Conservation (phyloP, 2,329 filamentous ascomycete species). For the Penicillium sp. region DNA sequence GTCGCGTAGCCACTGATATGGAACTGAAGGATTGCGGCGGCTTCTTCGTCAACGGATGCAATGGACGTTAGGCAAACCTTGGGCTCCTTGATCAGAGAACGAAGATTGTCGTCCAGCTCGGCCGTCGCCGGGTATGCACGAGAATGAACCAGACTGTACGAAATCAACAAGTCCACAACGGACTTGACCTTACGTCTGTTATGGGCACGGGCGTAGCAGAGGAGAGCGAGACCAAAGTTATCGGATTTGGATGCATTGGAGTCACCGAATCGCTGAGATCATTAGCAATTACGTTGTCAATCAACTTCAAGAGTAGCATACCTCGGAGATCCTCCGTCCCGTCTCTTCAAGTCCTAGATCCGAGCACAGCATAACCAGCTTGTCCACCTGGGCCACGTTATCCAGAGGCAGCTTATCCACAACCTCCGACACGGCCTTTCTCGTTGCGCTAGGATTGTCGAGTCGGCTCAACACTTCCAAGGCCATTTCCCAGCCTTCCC, state of each 20-base stretch:
- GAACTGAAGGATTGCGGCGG: slow-evolving; percentile 74
- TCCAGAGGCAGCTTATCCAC: slow-evolving; percentile 68
- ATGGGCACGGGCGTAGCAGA: slow-evolving; percentile 87
- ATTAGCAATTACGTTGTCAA: slow-evolving; percentile 15
- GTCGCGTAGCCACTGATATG: slow-evolving; percentile 91
- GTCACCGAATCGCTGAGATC: slow-evolving; percentile 70
- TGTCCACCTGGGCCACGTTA: slow-evolving; percentile 69
- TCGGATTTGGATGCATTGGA: slow-evolving; percentile 65
- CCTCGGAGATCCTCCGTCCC: slow-evolving; percentile 76
- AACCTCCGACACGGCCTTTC: slow-evolving; percentile 68
- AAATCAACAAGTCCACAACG: slow-evolving; percentile 79
- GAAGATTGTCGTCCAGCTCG: slow-evolving; percentile 69
- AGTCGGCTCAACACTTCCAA: slow-evolving; percentile 77
- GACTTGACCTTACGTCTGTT: slow-evolving; percentile 72
- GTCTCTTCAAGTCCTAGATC: slow-evolving; percentile 72
- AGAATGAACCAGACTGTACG: slow-evolving; percentile 80
- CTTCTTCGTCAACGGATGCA: slow-evolving; percentile 69
- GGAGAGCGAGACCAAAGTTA: slow-evolving; percentile 77
- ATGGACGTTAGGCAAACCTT: slow-evolving; percentile 66
- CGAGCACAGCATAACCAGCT: slow-evolving; percentile 71
- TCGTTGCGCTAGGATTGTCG: slow-evolving; percentile 65
- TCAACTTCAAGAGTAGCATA: slow-evolving; percentile 43
- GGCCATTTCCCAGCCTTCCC: slow-evolving; percentile 84
- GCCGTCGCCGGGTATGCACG: slow-evolving; percentile 66
- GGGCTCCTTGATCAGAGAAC: slow-evolving; percentile 64